Base-by-base conservation (phyloP, 1,284 basidiomycete species). In the Sporisorium sorghi region DNA sequence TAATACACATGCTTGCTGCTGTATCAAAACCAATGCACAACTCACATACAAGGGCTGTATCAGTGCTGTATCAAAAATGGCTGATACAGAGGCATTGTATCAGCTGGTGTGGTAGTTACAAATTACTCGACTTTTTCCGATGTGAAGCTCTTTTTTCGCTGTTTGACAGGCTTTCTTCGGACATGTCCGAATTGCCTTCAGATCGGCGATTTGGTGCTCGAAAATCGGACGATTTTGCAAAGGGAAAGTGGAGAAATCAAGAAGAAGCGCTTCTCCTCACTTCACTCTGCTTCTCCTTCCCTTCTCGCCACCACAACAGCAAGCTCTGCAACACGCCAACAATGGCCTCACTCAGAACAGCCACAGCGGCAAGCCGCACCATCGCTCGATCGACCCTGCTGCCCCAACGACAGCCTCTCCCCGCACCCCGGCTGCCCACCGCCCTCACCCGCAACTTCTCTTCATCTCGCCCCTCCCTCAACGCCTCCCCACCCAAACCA, bases 211-310 rank as follows among this genome's bases (percentile, higher is more conserved):
- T n/a, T 19, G 0, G 1, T 3, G 3, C 6, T 14, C 3, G 7
- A 15, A 12, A 46, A 59, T 59, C 57, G 49, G 57, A 19, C 19
- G 49, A 59, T 47, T 61, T 61, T 49, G 37, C 30, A 8, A 5
- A 21, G 17, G n/a, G n/a, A 35, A 61, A 61, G 59, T 61, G 59
- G 59, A 61, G 59, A 60, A 60, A 26, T 17, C 23, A 11, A 33
- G 39, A 48, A 61, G 52, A 54, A 54, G 7, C 9, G 17, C 30
- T 6, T n/a, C 19, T 19, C n/a, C 3, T 19, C 5, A 19, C 3
- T 3, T 9, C 42, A 43, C 28, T 14, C 42, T 8, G 17, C 26
- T 11, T 4, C 28, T 15, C 23, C 5, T n/a, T 23, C 42, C 28
- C 23, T 35, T 19, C 14, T 21, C 30, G 26, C 33, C 21, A 42